Evolutionary conservation across 2,329 filamentous ascomycete species (phyloP).

Genomic region (Nemania sp.): DNA sequence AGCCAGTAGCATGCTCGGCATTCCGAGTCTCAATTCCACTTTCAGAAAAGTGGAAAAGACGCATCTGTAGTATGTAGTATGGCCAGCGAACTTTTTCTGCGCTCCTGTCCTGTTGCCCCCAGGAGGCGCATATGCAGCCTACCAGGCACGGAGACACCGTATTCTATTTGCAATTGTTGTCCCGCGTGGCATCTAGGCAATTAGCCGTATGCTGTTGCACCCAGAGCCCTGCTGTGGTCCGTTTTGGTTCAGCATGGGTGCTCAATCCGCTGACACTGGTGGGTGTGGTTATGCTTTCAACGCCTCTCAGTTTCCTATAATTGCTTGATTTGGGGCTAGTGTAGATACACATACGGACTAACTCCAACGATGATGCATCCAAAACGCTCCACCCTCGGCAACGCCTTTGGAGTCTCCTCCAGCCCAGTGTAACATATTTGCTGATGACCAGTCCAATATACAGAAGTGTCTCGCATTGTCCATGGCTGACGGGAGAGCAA

Average conservation of each 20-base stretch:
- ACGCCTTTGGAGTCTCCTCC: slow-evolving; percentile 1
- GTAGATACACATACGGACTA: background rate
- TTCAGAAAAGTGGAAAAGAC: background rate
- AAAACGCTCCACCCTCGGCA: background rate
- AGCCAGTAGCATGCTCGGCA: slow-evolving; percentile 15
- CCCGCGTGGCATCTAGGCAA: slow-evolving; percentile 17
- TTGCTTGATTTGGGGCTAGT: background rate
- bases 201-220: slow-evolving; percentile 18
- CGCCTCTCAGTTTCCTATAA: background rate
- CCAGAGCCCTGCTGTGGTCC: slow-evolving; percentile 4
- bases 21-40: background rate
- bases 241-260: slow-evolving; percentile 9
- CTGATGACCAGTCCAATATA: background rate
- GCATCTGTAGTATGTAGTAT: background rate
- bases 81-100: background rate
- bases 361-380: background rate
- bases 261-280: slow-evolving; percentile 3
- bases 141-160: background rate
- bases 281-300: slow-evolving; percentile 3
- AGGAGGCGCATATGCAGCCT: background rate
- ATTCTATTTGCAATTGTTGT: slow-evolving; percentile 16
- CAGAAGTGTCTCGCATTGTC: background rate
- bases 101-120: slow-evolving; percentile 1
- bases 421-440: background rate
- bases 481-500: background rate